These are phyloP conservation scores for Apiospora arundinis DNA, from an alignment of 2,329 filamentous ascomycete species.

Conservation along the genomic window DNA sequence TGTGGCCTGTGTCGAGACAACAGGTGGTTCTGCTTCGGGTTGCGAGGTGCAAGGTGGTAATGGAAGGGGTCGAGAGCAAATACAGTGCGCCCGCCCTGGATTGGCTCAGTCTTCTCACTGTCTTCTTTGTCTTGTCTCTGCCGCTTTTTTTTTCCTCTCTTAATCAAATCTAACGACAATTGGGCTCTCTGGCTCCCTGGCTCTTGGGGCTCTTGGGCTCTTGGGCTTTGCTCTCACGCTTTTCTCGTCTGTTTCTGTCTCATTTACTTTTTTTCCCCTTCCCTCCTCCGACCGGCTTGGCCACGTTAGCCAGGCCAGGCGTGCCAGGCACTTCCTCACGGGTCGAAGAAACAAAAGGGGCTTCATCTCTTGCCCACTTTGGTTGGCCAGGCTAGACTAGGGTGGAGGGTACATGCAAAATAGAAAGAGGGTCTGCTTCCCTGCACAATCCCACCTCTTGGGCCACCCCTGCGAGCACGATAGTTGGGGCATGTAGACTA, in stretches of 20 bases:
- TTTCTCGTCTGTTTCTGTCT: constrained; percentile 3
- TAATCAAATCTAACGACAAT: constrained; percentile 12
- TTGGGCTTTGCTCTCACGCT: constrained; percentile 1
- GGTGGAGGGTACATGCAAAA: constrained; percentile 16
- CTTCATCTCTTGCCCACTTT: constrained; percentile 18
- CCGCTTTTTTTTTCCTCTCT: background rate
- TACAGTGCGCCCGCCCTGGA: constrained; percentile 1
- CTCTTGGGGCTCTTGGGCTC: background rate
- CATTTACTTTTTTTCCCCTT: background rate
- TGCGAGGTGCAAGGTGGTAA: background rate
- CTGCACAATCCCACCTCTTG: constrained; percentile 11
- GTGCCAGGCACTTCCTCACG: background rate
- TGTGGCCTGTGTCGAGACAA: constrained; percentile 19
- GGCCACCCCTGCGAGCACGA: constrained; percentile 11
- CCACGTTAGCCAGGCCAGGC: background rate
- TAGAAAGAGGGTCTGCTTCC: constrained; percentile 17
- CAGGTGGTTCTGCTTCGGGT: constrained; percentile 9
- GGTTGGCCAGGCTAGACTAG: constrained; percentile 16
- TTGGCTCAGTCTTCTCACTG: background rate
- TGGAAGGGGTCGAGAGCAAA: constrained; percentile 1
- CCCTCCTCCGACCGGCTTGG: background rate
- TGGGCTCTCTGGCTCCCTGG: background rate
- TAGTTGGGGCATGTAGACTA: constrained; percentile 5
- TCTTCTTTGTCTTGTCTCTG: constrained; percentile 12
- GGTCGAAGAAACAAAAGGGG: constrained; percentile 15